Conservation (phyloP, 208 protist genomes). For the Acanthamoeba rhysodes region DNA sequence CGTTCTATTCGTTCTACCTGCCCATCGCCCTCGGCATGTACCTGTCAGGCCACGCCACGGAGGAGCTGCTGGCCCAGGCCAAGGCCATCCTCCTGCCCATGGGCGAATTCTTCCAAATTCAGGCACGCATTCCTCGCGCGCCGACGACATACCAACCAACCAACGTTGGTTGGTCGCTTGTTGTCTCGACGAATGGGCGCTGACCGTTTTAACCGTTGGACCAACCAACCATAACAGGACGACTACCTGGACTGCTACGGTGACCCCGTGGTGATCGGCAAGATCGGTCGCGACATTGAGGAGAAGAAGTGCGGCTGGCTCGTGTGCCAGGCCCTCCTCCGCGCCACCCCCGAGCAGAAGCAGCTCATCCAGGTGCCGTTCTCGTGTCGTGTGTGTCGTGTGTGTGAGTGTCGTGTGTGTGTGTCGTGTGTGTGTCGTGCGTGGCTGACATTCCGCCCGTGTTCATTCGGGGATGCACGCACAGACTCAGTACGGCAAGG, state of each 20-base stretch:
- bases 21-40: constrained; percentile 96
- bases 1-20: constrained; percentile 98
- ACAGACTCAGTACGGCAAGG: constrained; percentile 94
- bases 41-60: constrained; percentile 89
- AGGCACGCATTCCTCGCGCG: constrained; percentile 78
- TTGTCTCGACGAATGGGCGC: neutral
- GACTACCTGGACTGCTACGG: constrained; percentile 99
- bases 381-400: no score
- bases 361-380: constrained; percentile 21
- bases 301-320: constrained; percentile 96
- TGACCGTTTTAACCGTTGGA: neutral
- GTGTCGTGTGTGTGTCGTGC: no score
- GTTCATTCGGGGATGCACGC: no score
- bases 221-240: constrained; percentile 87
- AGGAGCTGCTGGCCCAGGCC: constrained; percentile 89
- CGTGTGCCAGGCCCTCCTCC: constrained; percentile 86
- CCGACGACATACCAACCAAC: no score
- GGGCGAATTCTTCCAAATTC: constrained; percentile 98
- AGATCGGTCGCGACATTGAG: constrained; percentile 98
- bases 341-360: constrained; percentile 83
- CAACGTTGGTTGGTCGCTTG: neutral
- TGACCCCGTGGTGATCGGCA: constrained; percentile 96
- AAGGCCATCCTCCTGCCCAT: constrained; percentile 95
- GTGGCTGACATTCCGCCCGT: no score
- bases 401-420: no score